phyloP scores from a whole-genome alignment of 73 alveolate species.

The Paramecium sonneborni region DNA sequence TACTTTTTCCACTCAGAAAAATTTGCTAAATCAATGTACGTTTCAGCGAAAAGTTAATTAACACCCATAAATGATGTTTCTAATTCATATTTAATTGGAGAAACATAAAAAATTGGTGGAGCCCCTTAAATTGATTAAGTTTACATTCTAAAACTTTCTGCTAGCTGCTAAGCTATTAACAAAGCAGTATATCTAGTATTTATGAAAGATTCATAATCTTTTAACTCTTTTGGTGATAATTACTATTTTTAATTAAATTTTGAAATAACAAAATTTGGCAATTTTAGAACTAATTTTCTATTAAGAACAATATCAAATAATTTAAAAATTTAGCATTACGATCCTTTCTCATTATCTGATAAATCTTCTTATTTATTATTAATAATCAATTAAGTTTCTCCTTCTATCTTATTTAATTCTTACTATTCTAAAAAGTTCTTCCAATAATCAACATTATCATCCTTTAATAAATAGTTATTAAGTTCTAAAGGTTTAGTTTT shows the following conservation, averaged over 20 bases:
- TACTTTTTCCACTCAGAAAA: neutral
- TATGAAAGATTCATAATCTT: neutral
- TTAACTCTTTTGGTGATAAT: neutral
- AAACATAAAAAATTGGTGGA: neutral
- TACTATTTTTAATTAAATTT: neutral
- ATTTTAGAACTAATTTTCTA: neutral
- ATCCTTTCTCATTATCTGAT: neutral
- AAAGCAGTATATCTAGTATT: neutral
- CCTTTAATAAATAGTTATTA: neutral
- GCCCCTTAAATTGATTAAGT: neutral
- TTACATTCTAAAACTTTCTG: neutral
- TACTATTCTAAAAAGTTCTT: neutral
- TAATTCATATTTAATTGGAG: neutral
- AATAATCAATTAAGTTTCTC: neutral
- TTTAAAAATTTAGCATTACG: neutral
- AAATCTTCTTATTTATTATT: neutral
- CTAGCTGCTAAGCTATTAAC: neutral
- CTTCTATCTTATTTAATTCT: neutral
- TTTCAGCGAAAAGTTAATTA: neutral
- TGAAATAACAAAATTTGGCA: neutral
- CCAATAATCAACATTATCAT: neutral
- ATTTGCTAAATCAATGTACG: neutral
- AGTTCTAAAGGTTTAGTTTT: neutral
- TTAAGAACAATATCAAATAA: neutral
- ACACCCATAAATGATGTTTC: slow-evolving; percentile 1